phyloP scores from a whole-genome alignment of 2,329 filamentous ascomycete genomes.

The Allantophomopsis lycopodina region DNA sequence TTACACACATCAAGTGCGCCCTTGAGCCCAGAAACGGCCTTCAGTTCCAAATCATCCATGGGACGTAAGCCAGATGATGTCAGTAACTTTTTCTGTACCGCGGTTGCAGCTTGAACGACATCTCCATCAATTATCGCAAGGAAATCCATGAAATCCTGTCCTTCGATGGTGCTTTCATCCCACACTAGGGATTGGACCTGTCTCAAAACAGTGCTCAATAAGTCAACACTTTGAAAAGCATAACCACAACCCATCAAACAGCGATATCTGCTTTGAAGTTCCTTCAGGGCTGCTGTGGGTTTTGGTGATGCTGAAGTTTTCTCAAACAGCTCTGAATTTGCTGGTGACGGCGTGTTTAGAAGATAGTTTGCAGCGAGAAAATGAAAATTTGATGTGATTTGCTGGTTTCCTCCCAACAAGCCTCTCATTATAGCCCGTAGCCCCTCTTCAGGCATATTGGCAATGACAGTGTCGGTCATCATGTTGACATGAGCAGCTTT shows the following conservation, averaged over 20 bases:
- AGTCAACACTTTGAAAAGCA: constrained; percentile 15
- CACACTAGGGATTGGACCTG: constrained; percentile 4
- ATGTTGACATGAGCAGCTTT: constrained; percentile 26
- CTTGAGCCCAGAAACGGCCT: constrained; percentile 2
- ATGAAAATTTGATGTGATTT: constrained; percentile 20
- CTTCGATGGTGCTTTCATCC: neutral
- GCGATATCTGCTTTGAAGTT: constrained; percentile 13
- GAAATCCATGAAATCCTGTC: constrained; percentile 7
- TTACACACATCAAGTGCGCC: constrained; percentile 3
- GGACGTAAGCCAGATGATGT: constrained; percentile 4
- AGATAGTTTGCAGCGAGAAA: constrained; percentile 16
- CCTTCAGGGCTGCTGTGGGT: constrained; percentile 4
- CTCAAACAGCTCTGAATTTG: too few relatives aligned
- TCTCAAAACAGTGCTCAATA: constrained; percentile 6
- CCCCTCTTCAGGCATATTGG: constrained; percentile 25
- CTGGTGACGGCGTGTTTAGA: too few relatives aligned
- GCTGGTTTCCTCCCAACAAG: constrained; percentile 14
- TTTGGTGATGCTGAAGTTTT: constrained; percentile 5
- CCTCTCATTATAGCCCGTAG: constrained; percentile 23
- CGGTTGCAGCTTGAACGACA: constrained; percentile 13
- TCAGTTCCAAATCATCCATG: constrained; percentile 5
- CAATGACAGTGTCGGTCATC: constrained; percentile 30
- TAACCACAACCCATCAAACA: constrained; percentile 20
- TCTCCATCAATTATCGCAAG: constrained; percentile 19
- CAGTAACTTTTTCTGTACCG: constrained; percentile 10